phyloP scores from a whole-genome alignment of 2,329 filamentous ascomycete genomes.

The Scorias spongiosa region DNA sequence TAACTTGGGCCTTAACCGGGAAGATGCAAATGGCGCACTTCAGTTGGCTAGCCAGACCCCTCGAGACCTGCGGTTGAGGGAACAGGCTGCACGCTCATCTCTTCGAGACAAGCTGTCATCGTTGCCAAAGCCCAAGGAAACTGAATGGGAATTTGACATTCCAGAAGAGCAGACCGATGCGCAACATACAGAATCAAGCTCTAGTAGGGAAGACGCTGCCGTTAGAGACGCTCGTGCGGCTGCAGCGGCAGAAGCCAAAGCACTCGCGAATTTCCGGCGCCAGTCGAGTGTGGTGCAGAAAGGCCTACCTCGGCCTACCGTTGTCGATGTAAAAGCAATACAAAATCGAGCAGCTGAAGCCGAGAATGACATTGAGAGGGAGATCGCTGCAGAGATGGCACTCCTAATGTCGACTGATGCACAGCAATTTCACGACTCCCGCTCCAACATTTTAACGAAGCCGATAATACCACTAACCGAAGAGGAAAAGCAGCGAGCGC shows the following conservation, averaged over 20 bases:
- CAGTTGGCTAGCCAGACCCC: slow-evolving; percentile 60
- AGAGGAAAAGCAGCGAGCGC: slow-evolving; percentile 55
- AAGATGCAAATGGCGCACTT: slow-evolving; percentile 40
- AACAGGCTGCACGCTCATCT: slow-evolving; percentile 52
- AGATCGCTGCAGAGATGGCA: slow-evolving; percentile 65
- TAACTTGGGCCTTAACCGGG: slow-evolving; percentile 66
- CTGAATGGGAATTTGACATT: slow-evolving; percentile 84
- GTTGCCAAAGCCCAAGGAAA: slow-evolving; percentile 82
- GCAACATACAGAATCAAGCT: slow-evolving; percentile 27
- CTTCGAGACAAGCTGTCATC: slow-evolving; percentile 61
- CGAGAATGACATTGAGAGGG: slow-evolving; percentile 47
- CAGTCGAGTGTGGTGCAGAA: slow-evolving; percentile 87
- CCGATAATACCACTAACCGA: slow-evolving; percentile 54
- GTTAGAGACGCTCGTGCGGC: slow-evolving; percentile 60
- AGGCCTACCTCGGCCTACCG: slow-evolving; percentile 59
- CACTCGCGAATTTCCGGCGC: slow-evolving; percentile 57
- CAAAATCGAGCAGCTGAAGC: slow-evolving; percentile 46
- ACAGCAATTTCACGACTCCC: slow-evolving; percentile 52
- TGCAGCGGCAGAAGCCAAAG: slow-evolving; percentile 45
- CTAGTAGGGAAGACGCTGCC: slow-evolving; percentile 52
- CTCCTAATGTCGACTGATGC: slow-evolving; percentile 73
- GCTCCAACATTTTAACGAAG: slow-evolving; percentile 46
- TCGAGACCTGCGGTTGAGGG: slow-evolving; percentile 55
- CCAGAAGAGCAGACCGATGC: slow-evolving; percentile 64
- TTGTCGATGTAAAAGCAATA: slow-evolving; percentile 56